Conservation (phyloP, 208 protist species). For the Trypanosoma mega region DNA sequence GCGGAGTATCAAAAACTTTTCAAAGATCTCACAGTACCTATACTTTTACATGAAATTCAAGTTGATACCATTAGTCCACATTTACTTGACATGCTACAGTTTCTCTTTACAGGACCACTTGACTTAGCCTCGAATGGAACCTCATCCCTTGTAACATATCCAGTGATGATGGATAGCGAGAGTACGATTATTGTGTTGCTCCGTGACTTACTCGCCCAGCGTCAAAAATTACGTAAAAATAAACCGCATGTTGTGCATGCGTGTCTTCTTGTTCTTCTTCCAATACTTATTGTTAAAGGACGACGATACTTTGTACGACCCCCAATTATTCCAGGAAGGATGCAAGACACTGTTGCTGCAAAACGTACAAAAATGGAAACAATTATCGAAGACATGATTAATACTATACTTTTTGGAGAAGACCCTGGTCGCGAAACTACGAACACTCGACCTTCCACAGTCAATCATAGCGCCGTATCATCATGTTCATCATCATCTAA, state of each 20-base stretch:
- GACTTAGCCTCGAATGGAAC: slow-evolving; percentile 9
- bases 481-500: too few species aligned
- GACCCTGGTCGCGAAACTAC: background rate
- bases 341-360: slow-evolving; percentile 16
- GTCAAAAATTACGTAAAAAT: slow-evolving; percentile 2
- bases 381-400: slow-evolving; percentile 21
- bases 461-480: too few species aligned
- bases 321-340: slow-evolving; percentile 14
- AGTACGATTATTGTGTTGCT: slow-evolving; percentile 13
- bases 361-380: slow-evolving; percentile 25
- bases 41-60: slow-evolving; percentile 17
- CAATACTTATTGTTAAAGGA: slow-evolving; percentile 17
- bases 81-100: slow-evolving; percentile 28
- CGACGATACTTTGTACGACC: slow-evolving; percentile 26
- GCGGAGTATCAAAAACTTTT: slow-evolving; percentile 23
- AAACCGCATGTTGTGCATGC: background rate
- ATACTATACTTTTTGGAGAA: slow-evolving; percentile 16
- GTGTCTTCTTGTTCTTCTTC: slow-evolving; percentile 16
- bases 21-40: slow-evolving; percentile 14
- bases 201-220: background rate
- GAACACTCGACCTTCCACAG: background rate
- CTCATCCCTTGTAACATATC: slow-evolving; percentile 16
- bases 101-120: slow-evolving; percentile 19
- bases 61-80: background rate
- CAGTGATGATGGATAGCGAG: slow-evolving; percentile 20